Conservation (phyloP, 2,329 filamentous ascomycete species). For the Tricladium varicosporioides region DNA sequence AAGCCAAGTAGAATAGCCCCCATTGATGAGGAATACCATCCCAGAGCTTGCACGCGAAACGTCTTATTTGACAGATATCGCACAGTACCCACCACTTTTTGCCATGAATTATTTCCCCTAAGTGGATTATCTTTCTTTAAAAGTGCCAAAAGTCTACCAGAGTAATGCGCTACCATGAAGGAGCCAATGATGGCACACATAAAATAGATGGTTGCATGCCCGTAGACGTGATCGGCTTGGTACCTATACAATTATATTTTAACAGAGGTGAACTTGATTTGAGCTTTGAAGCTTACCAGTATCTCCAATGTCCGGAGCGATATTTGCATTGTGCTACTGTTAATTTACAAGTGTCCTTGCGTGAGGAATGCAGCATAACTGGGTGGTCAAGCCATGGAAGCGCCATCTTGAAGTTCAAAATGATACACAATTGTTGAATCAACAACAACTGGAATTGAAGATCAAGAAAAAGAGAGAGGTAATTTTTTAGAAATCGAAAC, state of each 20-base stretch:
- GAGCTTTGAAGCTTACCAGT: not conserved
- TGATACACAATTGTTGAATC: not conserved
- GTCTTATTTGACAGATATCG: slow-evolving; percentile 13
- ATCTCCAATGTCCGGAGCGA: slow-evolving; percentile 2
- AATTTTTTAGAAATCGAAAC: no score
- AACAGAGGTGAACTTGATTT: slow-evolving; percentile 33
- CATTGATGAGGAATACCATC: slow-evolving; percentile 14
- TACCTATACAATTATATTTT: slow-evolving; percentile 5
- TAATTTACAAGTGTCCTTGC: not conserved
- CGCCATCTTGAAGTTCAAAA: not conserved
- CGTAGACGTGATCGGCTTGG: slow-evolving; percentile 16
- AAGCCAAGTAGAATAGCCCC: slow-evolving; percentile 15
- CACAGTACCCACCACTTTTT: not conserved
- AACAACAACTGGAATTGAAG: not conserved
- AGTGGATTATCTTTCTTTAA: not conserved
- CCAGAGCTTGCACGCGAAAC: slow-evolving; percentile 9
- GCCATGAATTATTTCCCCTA: not conserved
- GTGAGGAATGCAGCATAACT: slow-evolving; percentile 3
- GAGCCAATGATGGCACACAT: slow-evolving; percentile 14
- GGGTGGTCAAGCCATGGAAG: slow-evolving; percentile 1
- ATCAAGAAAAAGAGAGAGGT: no score
- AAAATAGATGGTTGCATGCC: slow-evolving; percentile 15
- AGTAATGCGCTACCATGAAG: slow-evolving; percentile 9
- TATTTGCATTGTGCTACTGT: not conserved
- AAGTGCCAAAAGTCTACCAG: slow-evolving; percentile 1